Evolutionary conservation across 768 basidiomycete genomes (phyloP).

Genomic region (Hebeloma cylindrosporum): DNA sequence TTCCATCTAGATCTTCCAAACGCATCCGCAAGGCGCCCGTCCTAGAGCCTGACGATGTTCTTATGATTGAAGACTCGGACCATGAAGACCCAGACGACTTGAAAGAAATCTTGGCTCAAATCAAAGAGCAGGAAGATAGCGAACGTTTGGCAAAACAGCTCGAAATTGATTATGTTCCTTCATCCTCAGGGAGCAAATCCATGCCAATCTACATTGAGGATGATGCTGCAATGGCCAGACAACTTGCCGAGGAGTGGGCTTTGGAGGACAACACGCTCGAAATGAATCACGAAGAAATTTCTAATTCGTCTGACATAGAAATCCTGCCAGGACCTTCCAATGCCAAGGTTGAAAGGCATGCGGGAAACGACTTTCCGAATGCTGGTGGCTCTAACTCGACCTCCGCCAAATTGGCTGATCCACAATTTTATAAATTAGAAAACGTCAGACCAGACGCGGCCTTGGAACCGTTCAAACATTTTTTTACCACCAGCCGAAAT

Average conservation of each 20-base stretch:
- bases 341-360: neutral
- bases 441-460: conserved; percentile 27
- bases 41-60: conserved; percentile 18
- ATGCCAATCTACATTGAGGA: conserved; percentile 24
- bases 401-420: neutral
- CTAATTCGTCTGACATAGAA: conserved; percentile 11
- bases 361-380: neutral
- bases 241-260: conserved; percentile 42
- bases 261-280: conserved; percentile 17
- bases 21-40: conserved; percentile 20
- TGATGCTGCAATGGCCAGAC: conserved; percentile 38
- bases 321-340: conserved; percentile 5
- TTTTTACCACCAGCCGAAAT: conserved; percentile 36
- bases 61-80: conserved; percentile 29
- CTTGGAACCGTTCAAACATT: conserved; percentile 31
- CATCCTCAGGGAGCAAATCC: conserved; percentile 13
- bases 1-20: conserved; percentile 10
- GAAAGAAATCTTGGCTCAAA: conserved; percentile 38
- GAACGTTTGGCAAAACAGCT: conserved; percentile 38
- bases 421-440: neutral
- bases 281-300: conserved; percentile 9
- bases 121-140: conserved; percentile 44
- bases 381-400: neutral
- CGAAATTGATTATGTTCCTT: conserved; percentile 29
- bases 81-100: conserved; percentile 37